Evolutionary conservation across 2,329 filamentous ascomycete genomes (phyloP).

Genomic region (Drechslerella coelobrocha): DNA sequence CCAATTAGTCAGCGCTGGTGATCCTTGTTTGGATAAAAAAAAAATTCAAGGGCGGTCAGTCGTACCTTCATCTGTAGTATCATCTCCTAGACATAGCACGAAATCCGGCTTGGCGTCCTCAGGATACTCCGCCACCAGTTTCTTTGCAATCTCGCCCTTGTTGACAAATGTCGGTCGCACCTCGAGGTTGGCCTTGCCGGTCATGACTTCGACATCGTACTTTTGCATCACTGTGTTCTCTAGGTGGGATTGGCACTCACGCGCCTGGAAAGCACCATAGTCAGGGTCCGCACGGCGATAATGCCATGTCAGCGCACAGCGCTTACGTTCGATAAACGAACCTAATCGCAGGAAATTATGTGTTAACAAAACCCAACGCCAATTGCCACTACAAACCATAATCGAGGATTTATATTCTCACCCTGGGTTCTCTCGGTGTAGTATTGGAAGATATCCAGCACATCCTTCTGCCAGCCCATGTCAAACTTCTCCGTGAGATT

Average conservation of each 20-base stretch:
- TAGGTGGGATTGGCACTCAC: conserved; percentile 80
- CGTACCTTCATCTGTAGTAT: conserved; percentile 97
- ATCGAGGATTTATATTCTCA: conserved; percentile 57
- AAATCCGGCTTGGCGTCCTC: conserved; percentile 73
- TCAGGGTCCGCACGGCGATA: conserved; percentile 91
- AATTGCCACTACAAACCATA: background rate
- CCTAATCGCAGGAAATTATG: conserved; percentile 65
- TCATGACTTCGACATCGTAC: conserved; percentile 95
- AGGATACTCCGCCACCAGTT: conserved; percentile 75
- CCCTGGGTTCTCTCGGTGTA: conserved; percentile 87
- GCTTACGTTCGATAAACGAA: conserved; percentile 92
- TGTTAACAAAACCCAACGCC: conserved; percentile 10
- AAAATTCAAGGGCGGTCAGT: background rate
- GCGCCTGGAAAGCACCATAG: conserved; percentile 78
- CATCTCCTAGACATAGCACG: conserved; percentile 88
- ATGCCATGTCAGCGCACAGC: conserved; percentile 95
- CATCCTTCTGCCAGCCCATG: conserved; percentile 91
- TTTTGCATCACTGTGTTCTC: conserved; percentile 76
- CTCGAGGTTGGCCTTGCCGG: conserved; percentile 94
- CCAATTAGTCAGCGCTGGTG: conserved; percentile 51
- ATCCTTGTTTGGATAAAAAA: background rate
- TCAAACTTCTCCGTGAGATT: conserved; percentile 85
- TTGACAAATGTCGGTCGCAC: conserved; percentile 97
- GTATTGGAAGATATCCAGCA: conserved; percentile 81
- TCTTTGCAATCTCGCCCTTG: conserved; percentile 93